Evolutionary conservation across 2,329 filamentous ascomycete species (phyloP).

Genomic region (Hypoxylon sp.): DNA sequence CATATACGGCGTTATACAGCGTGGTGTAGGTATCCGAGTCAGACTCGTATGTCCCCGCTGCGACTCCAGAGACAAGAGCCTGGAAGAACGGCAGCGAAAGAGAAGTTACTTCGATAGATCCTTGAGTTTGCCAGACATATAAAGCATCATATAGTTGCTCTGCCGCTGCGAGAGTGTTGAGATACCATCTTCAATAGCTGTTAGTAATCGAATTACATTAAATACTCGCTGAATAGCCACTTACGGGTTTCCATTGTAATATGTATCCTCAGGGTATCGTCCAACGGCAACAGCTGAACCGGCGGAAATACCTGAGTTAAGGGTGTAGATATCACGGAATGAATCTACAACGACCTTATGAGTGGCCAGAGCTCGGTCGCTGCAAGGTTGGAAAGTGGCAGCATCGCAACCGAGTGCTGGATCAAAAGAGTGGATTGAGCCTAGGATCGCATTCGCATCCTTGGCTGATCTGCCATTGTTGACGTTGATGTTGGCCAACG

Average conservation of each 20-base stretch:
- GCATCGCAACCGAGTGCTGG: constrained; percentile 75
- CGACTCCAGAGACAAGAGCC: constrained; percentile 71
- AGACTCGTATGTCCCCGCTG: constrained; percentile 73
- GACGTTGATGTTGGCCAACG: constrained; percentile 77
- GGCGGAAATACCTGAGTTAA: constrained; percentile 76
- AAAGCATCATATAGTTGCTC: constrained; percentile 85
- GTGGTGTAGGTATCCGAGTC: constrained; percentile 64
- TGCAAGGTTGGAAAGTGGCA: constrained; percentile 84
- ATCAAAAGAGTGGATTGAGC: constrained; percentile 78
- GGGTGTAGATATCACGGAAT: constrained; percentile 77
- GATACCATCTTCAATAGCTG: constrained; percentile 71
- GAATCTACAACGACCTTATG: constrained; percentile 83
- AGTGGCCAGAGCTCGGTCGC: constrained; percentile 76
- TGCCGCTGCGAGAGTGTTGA: constrained; percentile 81
- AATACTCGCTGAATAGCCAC: constrained; percentile 11
- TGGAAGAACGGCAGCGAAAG: constrained; percentile 80
- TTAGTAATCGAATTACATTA: constrained; percentile 27
- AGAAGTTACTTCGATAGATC: constrained; percentile 74
- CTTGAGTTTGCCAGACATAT: constrained; percentile 76
- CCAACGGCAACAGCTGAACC: constrained; percentile 75
- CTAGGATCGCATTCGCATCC: constrained; percentile 79
- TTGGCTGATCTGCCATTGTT: constrained; percentile 75
- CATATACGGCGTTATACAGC: constrained; percentile 69
- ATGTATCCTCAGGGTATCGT: constrained; percentile 79
- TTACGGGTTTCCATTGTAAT: constrained; percentile 80